Evolutionary conservation across 805 yeast species (phyloP).

Genomic region (Saccharomycopsis sp.): DNA sequence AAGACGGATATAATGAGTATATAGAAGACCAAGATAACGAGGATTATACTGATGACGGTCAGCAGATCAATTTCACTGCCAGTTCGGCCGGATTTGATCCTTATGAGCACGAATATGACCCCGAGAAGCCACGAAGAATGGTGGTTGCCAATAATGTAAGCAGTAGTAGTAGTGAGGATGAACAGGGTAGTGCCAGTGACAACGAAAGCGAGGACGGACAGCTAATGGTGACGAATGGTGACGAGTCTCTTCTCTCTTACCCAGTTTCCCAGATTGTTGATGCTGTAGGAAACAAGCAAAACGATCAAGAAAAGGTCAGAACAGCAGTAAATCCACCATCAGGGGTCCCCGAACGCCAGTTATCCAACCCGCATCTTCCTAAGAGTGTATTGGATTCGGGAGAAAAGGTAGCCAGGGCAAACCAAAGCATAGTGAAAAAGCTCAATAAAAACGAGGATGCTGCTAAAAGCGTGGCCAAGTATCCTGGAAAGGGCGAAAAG

Average conservation of each 20-base stretch:
- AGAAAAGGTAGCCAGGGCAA: conserved; percentile 2
- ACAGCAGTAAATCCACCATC: background rate
- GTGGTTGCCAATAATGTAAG: conserved; percentile 13
- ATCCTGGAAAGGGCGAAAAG: conserved; percentile 14
- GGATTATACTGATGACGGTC: conserved; percentile 3
- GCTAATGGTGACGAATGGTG: background rate
- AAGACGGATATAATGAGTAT: background rate
- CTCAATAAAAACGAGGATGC: conserved; percentile 1
- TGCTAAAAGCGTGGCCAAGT: background rate
- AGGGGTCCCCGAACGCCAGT: conserved; percentile 2
- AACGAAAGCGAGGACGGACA: background rate
- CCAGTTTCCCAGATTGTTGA: background rate
- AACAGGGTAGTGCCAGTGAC: background rate
- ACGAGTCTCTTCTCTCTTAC: background rate
- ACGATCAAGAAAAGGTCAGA: background rate
- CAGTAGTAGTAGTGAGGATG: background rate
- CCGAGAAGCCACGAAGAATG: conserved; percentile 11
- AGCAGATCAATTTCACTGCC: conserved; percentile 5
- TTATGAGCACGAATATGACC: conserved; percentile 4
- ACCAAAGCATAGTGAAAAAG: background rate
- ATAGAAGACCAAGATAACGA: conserved; percentile 3
- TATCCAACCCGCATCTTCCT: conserved; percentile 19
- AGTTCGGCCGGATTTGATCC: conserved; percentile 8
- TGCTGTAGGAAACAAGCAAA: background rate
- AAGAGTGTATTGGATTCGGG: conserved; percentile 8